Conservation (phyloP, 2,329 filamentous ascomycete genomes). For the Xylariaceae sp. region DNA sequence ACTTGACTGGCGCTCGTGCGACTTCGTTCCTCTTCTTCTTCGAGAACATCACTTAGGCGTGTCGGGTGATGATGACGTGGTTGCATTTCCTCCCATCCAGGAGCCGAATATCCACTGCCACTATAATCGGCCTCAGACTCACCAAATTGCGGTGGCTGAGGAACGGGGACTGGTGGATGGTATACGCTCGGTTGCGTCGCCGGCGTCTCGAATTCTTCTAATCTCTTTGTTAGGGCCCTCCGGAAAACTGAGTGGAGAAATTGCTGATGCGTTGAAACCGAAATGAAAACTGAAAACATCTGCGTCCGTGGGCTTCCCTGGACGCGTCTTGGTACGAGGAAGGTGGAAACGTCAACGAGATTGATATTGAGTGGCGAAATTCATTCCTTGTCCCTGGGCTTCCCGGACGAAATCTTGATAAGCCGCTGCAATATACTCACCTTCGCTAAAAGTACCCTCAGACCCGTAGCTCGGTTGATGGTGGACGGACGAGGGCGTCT, state of each 20-base stretch:
- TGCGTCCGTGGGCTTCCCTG: too few relatives aligned
- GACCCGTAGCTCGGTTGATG: conserved; percentile 51
- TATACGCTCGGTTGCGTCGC: conserved; percentile 36
- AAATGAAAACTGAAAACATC: too few relatives aligned
- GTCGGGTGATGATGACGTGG: conserved; percentile 84
- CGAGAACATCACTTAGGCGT: conserved; percentile 80
- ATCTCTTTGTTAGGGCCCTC: conserved; percentile 48
- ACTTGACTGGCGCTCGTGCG: conserved; percentile 66
- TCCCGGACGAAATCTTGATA: conserved; percentile 60
- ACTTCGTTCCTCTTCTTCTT: conserved; percentile 79
- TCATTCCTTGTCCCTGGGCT: conserved; percentile 45
- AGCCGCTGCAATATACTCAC: conserved; percentile 66
- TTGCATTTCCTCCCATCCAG: conserved; percentile 68
- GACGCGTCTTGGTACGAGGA: too few relatives aligned
- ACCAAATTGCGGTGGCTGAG: conserved; percentile 32
- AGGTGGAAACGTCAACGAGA: too few relatives aligned
- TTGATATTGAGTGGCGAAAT: too few relatives aligned
- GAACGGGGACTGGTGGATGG: conserved; percentile 28
- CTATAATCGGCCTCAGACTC: conserved; percentile 55
- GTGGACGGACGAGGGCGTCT: conserved; percentile 38
- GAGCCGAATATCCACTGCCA: conserved; percentile 61
- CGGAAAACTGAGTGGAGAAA: conserved; percentile 35
- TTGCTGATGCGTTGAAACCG: too few relatives aligned
- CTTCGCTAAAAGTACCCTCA: conserved; percentile 63
- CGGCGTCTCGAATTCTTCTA: conserved; percentile 57